Evolutionary conservation across 176 grass and related monocot genomes (phyloP).

Genomic region (Alloteropsis semialata): DNA sequence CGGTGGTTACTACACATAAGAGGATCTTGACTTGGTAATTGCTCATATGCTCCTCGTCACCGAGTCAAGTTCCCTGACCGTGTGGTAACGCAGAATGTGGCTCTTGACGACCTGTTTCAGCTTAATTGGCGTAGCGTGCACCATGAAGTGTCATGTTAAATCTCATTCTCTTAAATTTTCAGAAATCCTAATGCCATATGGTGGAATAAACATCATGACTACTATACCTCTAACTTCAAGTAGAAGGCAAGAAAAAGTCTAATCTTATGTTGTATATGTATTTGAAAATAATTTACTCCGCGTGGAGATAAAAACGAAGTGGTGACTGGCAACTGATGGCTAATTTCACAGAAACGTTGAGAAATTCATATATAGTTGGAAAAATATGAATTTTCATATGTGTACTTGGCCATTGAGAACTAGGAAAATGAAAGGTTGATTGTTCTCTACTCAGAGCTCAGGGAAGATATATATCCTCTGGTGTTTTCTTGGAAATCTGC

Average conservation of each 20-base stretch:
- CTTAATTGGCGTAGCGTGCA: neutral
- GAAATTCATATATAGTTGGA: neutral
- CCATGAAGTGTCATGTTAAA: neutral
- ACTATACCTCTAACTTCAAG: neutral
- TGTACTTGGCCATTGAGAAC: neutral
- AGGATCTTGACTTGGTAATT: neutral
- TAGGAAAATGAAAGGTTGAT: neutral
- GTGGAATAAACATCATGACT: neutral
- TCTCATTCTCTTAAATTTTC: neutral
- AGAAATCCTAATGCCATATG: neutral
- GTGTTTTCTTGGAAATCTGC: constrained; percentile 27
- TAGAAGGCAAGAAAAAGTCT: neutral
- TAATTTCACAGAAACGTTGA: neutral
- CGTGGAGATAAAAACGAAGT: neutral
- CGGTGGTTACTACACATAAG: neutral
- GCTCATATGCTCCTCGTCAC: neutral
- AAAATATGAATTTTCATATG: neutral
- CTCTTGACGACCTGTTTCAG: neutral
- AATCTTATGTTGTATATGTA: neutral
- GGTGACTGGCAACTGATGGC: too few relatives aligned
- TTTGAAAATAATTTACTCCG: neutral
- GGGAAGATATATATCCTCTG: neutral
- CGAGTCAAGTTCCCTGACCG: neutral
- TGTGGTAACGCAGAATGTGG: neutral
- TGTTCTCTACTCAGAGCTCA: neutral